These are phyloP conservation scores for Pestalotiopsis sp. DNA, from an alignment of 2,329 filamentous ascomycete species.

Conservation along the genomic window DNA sequence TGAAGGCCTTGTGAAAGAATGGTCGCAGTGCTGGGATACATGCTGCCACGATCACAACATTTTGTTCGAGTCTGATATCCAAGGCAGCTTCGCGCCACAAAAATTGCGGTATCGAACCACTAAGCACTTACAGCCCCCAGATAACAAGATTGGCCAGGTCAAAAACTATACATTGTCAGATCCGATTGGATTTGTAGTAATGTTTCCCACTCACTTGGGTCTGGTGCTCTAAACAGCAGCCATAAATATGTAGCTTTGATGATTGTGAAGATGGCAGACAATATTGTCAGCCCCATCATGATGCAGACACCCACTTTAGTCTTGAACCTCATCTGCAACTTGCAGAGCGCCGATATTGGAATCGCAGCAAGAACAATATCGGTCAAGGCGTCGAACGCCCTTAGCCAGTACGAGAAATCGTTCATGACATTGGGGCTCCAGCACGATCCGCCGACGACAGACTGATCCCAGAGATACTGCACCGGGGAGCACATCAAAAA, in stretches of 20 bases:
- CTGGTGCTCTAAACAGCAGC: slow-evolving; percentile 21
- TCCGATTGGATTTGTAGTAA: not conserved
- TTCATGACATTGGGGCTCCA: slow-evolving; percentile 24
- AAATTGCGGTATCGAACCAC: not conserved
- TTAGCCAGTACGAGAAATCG: slow-evolving; percentile 25
- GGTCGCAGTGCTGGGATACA: slow-evolving; percentile 28
- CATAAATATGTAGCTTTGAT: slow-evolving; percentile 27
- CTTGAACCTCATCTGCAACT: slow-evolving; percentile 24
- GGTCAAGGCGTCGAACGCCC: slow-evolving; percentile 26
- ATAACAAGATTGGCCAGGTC: slow-evolving; percentile 20
- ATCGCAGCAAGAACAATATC: slow-evolving; percentile 27
- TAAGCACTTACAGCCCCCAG: slow-evolving; percentile 8
- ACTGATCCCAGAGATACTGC: slow-evolving; percentile 22
- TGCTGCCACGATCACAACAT: slow-evolving; percentile 29
- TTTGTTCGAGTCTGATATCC: slow-evolving; percentile 24
- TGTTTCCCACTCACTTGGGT: slow-evolving; percentile 22
- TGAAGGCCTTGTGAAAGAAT: slow-evolving; percentile 17
- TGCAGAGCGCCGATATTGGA: slow-evolving; percentile 26
- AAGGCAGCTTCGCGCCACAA: not conserved
- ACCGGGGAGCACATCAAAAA: slow-evolving; percentile 26
- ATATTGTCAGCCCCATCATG: slow-evolving; percentile 28
- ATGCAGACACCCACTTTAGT: slow-evolving; percentile 25
- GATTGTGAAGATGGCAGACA: slow-evolving; percentile 27
- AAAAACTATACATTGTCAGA: slow-evolving; percentile 11
- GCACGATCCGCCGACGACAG: slow-evolving; percentile 17